Evolutionary conservation across 768 basidiomycete genomes (phyloP).

Genomic region (Lentinula sp.): DNA sequence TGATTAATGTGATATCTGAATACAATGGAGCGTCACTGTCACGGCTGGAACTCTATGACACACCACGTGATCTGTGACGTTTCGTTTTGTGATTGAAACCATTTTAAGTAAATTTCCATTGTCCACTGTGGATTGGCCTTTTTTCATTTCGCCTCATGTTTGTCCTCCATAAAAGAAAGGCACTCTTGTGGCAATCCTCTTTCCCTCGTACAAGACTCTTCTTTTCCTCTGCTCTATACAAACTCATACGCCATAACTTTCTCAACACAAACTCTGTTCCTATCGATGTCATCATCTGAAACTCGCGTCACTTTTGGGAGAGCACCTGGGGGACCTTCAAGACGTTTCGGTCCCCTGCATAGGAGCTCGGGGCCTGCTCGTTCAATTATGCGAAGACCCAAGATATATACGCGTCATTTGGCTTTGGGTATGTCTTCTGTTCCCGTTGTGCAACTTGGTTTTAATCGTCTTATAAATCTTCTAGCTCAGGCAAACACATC

Average conservation of each 20-base stretch:
- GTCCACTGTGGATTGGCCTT: not conserved
- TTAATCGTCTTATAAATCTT: not conserved
- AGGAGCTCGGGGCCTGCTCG: not conserved
- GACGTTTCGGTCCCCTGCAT: not conserved
- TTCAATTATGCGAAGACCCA: not conserved
- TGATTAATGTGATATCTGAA: not conserved
- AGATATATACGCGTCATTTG: not conserved
- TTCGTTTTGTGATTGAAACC: not conserved
- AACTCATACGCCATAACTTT: not conserved
- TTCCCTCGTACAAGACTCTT: not conserved
- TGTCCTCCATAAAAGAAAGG: not conserved
- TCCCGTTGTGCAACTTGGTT: not conserved
- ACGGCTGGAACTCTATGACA: not conserved
- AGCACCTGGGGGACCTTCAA: not conserved
- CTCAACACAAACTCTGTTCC: not conserved
- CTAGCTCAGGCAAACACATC: not conserved
- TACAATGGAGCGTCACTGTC: not conserved
- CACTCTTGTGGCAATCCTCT: not conserved
- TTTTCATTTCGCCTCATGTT: not conserved
- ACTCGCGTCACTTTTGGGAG: not conserved
- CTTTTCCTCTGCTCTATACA: not conserved
- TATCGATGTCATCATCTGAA: not conserved
- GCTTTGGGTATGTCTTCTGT: not conserved
- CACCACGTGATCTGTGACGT: not conserved
- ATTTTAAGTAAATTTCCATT: not conserved